phyloP scores from a whole-genome alignment of 768 basidiomycete species.

The Agrocybe praecox region DNA sequence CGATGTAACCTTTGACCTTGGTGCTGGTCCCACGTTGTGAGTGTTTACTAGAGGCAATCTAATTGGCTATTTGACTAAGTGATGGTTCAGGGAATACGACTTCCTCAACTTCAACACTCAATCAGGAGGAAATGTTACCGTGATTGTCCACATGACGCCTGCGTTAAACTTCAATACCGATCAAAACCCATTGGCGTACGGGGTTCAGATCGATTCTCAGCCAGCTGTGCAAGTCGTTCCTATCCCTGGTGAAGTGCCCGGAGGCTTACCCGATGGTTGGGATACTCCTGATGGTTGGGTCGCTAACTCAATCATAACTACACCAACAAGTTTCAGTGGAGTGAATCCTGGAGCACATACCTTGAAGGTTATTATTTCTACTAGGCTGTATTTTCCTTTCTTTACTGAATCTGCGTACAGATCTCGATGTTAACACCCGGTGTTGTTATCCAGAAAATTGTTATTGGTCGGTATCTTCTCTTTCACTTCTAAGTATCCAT shows the following conservation, averaged over 20 bases:
- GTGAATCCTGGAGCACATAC: constrained; percentile 57
- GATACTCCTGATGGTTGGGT: constrained; percentile 51
- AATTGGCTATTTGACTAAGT: neutral
- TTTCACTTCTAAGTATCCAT: neutral
- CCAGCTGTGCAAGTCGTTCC: constrained; percentile 44
- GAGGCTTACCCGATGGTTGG: constrained; percentile 49
- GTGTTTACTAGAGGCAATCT: constrained; percentile 12
- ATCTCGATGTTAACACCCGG: constrained; percentile 61
- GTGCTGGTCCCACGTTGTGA: constrained; percentile 63
- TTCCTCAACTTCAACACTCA: constrained; percentile 62
- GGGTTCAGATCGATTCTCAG: constrained; percentile 51
- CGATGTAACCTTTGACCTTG: constrained; percentile 59
- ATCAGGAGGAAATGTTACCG: constrained; percentile 44
- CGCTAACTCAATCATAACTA: constrained; percentile 50
- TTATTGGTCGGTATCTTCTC: constrained; percentile 45
- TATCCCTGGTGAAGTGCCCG: constrained; percentile 47
- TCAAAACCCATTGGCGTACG: constrained; percentile 52
- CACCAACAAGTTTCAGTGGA: constrained; percentile 39
- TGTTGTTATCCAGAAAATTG: constrained; percentile 62
- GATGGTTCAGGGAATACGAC: constrained; percentile 55
- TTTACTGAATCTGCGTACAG: constrained; percentile 20
- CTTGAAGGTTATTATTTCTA: constrained; percentile 43
- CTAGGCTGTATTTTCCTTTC: neutral
- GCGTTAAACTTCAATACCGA: constrained; percentile 53
- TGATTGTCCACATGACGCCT: constrained; percentile 51